Base-by-base conservation (phyloP, 345 rosid species). In the Syzygium grande region DNA sequence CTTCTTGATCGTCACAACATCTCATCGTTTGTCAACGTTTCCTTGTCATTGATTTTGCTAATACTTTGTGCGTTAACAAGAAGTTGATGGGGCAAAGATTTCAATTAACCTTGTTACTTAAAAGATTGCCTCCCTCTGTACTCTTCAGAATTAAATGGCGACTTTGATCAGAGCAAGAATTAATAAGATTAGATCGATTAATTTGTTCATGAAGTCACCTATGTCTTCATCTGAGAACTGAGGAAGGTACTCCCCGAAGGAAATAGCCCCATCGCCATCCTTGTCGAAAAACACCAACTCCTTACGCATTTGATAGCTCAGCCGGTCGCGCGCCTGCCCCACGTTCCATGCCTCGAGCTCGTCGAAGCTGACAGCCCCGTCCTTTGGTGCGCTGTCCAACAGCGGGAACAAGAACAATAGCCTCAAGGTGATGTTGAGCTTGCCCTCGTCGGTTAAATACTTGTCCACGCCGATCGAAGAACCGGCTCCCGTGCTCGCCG, bases 321-420 rank as follows among this genome's bases (percentile, higher is more conserved):
- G 91, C 54, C 93, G 91, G 51, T 94, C 93, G 17, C 87, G 77
- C 3, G 95, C 94, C 86, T 91, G 96, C 30, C 90, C 89, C 80
- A 77, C 34, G 86, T 93, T 93, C 98, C 97, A 95, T 15, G 87
- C 91, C 84, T 91, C 94, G 30, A 96, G 92, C 94, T 96, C 99
- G 55, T 90, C 87, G 86, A 89, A 89, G 89, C 93, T 91, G 73
- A 94, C 87, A 12, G 29, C 56, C 85, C 93, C 96, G 86, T 94
- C 96, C 86, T 89, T 86, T 2, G 99, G 96, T 34, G 93, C 41
- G 5, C 84, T 87, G 89, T 95, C 97, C 8, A 95, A 54, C 86
- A 94, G 85, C 14, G 97, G 97, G 89, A 96, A 96, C 92, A 96
- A 85, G 85, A 91, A 65, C 59, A 91, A 85, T 89, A 96, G 87